A percentile compares a stretch with the other conserved stretches of the same genome.
Evolutionary conservation across 495 filamentous ascomycete species (phyloP).

Genomic region (Neohortaea acidophila): DNA sequence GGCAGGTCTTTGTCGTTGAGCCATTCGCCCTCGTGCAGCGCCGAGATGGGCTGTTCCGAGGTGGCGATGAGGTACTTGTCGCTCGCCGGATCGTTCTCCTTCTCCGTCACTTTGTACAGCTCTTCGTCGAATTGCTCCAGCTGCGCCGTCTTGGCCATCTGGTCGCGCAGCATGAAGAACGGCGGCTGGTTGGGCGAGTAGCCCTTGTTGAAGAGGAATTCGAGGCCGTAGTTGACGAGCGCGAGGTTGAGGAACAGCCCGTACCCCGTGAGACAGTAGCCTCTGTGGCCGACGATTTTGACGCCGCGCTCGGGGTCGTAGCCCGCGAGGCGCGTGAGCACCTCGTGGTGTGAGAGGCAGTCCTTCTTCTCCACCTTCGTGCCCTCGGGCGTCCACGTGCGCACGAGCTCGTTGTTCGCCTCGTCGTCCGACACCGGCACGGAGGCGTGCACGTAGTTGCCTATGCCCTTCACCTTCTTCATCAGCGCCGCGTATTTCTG

Average conservation of each 20-base stretch:
- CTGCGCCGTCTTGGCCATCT: constrained; percentile 99
- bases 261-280: constrained; percentile 80
- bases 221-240: constrained; percentile 81
- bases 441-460: constrained; percentile 84
- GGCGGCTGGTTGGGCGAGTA: constrained; percentile 87
- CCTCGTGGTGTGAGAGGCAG: constrained; percentile 85
- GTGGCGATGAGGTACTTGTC: constrained; percentile 98
- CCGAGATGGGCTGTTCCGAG: constrained; percentile 86
- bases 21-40: constrained; percentile 89
- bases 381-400: constrained; percentile 65
- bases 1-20: constrained; percentile 69
- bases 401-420: constrained; percentile 61
- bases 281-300: constrained; percentile 89
- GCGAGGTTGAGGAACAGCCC: constrained; percentile 90
- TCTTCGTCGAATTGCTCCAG: constrained; percentile 96
- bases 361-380: constrained; percentile 51
- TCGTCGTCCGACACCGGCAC: constrained; percentile 88
- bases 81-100: constrained; percentile 57
- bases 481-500: constrained; percentile 60
- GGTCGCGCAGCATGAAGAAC: constrained; percentile 87
- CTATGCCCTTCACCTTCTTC: constrained; percentile 67
- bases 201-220: constrained; percentile 61
- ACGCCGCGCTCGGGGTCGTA: constrained; percentile 89
- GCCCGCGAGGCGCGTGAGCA: constrained; percentile 71
- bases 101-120: constrained; percentile 84